Percentiles rank a stretch among this genome's conserved stretches.
Evolutionary conservation across 345 rosid genomes (phyloP).

Genomic region (Cardamine resedifolia): DNA sequence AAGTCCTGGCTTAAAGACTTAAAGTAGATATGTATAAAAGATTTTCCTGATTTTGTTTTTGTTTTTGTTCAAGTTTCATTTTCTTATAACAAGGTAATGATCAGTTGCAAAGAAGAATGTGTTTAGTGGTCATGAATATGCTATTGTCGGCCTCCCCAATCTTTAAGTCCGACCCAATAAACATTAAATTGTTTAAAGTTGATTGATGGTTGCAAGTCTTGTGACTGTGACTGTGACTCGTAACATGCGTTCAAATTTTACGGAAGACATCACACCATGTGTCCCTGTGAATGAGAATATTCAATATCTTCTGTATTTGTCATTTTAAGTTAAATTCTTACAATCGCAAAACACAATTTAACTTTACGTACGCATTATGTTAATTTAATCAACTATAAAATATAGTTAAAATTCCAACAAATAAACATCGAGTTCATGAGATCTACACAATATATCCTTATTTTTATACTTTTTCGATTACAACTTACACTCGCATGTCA

Average conservation of each 20-base stretch:
- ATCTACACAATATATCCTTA: no score
- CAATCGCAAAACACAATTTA: no score
- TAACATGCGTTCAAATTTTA: not conserved
- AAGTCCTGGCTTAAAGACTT: slow-evolving; percentile 5
- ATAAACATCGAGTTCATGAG: no score
- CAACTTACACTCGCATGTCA: no score
- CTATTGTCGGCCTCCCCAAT: not conserved
- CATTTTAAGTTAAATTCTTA: no score
- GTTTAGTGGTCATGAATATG: not conserved
- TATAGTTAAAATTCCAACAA: no score
- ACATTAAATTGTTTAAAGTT: not conserved
- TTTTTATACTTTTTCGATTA: no score
- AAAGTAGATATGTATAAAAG: not conserved
- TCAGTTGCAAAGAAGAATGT: not conserved
- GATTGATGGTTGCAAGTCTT: not conserved
- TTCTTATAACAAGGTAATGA: not conserved
- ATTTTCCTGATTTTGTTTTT: not conserved
- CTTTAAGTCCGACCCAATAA: not conserved
- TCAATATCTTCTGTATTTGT: no score
- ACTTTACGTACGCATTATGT: no score
- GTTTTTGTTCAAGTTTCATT: not conserved
- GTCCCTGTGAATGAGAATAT: no score
- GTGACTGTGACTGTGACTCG: not conserved
- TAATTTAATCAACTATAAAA: no score
- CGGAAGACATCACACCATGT: not conserved